Evolutionary conservation across 345 rosid genomes (phyloP).

Genomic region (Eucalyptus curtisii): DNA sequence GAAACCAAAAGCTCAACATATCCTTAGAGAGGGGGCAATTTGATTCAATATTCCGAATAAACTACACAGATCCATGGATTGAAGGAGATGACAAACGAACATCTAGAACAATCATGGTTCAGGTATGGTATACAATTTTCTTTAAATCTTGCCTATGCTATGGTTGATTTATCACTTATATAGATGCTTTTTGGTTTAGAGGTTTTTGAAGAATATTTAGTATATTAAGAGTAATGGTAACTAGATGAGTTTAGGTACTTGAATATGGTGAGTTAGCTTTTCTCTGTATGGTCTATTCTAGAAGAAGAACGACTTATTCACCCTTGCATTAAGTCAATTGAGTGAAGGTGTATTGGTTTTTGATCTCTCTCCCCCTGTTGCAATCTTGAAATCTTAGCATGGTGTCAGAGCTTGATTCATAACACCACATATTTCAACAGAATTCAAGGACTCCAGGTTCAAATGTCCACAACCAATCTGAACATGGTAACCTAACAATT

Average conservation of each 20-base stretch:
- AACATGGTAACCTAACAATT: conserved; percentile 56
- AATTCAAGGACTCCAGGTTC: conserved; percentile 96
- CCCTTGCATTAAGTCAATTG: background rate
- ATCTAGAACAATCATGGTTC: conserved; percentile 83
- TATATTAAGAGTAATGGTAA: background rate
- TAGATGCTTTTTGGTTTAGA: background rate
- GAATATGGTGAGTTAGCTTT: background rate
- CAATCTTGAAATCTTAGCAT: background rate
- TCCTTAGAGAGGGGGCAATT: conserved; percentile 91
- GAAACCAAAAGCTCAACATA: conserved; percentile 85
- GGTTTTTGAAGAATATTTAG: background rate
- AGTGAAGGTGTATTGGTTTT: background rate
- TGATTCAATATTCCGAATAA: conserved; percentile 83
- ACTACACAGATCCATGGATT: conserved; percentile 99
- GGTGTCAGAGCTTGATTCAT: background rate
- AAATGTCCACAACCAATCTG: conserved; percentile 82
- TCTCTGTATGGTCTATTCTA: background rate
- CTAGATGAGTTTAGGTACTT: background rate
- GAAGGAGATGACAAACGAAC: conserved; percentile 94
- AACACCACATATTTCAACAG: background rate
- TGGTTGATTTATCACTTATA: background rate
- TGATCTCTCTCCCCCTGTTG: background rate
- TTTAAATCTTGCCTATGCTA: background rate
- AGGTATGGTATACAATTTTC: conserved; percentile 27
- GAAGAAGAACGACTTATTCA: background rate